These are phyloP conservation scores for Candida coquimbonensis DNA, from an alignment of 805 yeast genomes.

Conservation along the genomic window DNA sequence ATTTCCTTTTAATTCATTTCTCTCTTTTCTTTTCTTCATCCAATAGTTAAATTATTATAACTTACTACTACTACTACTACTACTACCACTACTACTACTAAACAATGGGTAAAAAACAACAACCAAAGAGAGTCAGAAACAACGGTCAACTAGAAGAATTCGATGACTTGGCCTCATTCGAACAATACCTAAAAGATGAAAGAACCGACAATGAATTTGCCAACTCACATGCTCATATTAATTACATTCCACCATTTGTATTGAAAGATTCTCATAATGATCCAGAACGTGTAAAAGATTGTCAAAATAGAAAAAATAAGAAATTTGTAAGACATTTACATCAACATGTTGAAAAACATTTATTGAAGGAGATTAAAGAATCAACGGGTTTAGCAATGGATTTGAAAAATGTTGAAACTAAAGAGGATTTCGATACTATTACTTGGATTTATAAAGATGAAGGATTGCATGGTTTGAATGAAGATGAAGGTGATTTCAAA, in stretches of 20 bases:
- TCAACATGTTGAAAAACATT: conserved; percentile 68
- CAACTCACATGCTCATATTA: conserved; percentile 57
- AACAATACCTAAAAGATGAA: conserved; percentile 59
- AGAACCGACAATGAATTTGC: conserved; percentile 73
- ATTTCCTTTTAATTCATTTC: too few relatives aligned
- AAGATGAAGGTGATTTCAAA: conserved; percentile 49
- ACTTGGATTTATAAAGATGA: conserved; percentile 60
- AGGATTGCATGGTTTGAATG: conserved; percentile 37
- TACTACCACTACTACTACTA: too few relatives aligned
- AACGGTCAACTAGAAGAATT: conserved; percentile 31
- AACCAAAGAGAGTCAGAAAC: conserved; percentile 15
- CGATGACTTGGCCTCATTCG: conserved; percentile 58
- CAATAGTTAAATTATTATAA: too few relatives aligned
- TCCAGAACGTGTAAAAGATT: conserved; percentile 64
- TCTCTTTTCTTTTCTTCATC: too few relatives aligned
- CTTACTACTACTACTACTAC: too few relatives aligned
- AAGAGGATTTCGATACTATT: conserved; percentile 38
- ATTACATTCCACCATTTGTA: conserved; percentile 70
- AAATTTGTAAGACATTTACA: conserved; percentile 68
- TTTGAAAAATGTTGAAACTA: conserved; percentile 43
- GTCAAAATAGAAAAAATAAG: conserved; percentile 63
- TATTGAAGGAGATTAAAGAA: conserved; percentile 56
- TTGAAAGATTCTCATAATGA: conserved; percentile 59
- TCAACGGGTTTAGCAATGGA: conserved; percentile 51
- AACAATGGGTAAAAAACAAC: conserved; percentile 16